A percentile compares a stretch with the other conserved stretches of the same genome.
phyloP scores from a whole-genome alignment of 345 rosid species.

The Bruguiera gymnorhiza region DNA sequence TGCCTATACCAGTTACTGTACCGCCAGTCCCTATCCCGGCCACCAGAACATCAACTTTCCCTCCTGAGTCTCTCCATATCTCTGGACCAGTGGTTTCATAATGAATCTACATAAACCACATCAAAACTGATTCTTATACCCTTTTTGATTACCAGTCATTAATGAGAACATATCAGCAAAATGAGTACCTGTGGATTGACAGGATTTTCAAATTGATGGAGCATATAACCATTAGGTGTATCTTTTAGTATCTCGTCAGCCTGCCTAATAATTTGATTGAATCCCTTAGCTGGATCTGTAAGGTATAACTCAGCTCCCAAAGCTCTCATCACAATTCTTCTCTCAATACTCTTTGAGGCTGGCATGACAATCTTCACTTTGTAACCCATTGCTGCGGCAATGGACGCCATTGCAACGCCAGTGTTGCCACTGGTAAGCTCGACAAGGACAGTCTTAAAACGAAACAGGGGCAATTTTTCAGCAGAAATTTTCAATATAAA shows the following conservation, averaged over 20 bases:
- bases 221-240: conserved; percentile 27
- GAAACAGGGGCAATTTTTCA: neutral
- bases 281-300: conserved; percentile 15
- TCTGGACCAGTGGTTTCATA: conserved; percentile 31
- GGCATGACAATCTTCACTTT: conserved; percentile 16
- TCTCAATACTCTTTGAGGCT: conserved; percentile 17
- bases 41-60: conserved; percentile 21
- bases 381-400: conserved; percentile 24
- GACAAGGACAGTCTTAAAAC: conserved; percentile 15
- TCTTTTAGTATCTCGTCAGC: conserved; percentile 19
- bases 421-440: conserved; percentile 23
- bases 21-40: conserved; percentile 29
- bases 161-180: neutral
- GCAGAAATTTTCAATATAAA: neutral
- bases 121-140: neutral
- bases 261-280: conserved; percentile 3
- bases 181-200: conserved; percentile 20
- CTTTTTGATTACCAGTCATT: neutral
- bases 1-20: conserved; percentile 25
- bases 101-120: conserved; percentile 6
- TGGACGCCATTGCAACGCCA: conserved; percentile 17
- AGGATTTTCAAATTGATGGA: conserved; percentile 22
- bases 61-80: conserved; percentile 22
- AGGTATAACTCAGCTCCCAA: conserved; percentile 23
- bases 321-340: conserved; percentile 20